Evolutionary conservation across 1,284 basidiomycete genomes (phyloP).

Genomic region (Entoloma clypeatum): DNA sequence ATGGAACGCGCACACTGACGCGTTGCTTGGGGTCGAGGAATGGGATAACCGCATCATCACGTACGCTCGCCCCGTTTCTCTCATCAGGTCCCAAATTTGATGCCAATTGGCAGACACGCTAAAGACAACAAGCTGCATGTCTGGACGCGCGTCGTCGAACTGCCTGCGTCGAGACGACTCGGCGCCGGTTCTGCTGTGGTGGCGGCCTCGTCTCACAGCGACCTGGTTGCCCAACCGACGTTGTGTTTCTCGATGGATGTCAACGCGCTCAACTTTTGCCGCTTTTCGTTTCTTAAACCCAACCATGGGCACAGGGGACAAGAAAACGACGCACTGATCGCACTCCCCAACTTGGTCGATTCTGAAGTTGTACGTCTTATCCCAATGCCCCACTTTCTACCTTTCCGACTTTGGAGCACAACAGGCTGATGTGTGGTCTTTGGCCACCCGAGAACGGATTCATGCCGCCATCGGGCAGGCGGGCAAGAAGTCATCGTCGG

Average conservation of each 20-base stretch:
- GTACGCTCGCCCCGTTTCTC: constrained; percentile 40
- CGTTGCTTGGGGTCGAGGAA: constrained; percentile 75
- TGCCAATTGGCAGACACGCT: constrained; percentile 57
- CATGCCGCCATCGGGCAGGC: constrained; percentile 77
- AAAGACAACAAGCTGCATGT: constrained; percentile 81
- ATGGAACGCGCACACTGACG: constrained; percentile 79
- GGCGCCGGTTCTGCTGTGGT: too few relatives aligned
- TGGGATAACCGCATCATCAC: constrained; percentile 65
- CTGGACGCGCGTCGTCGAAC: constrained; percentile 52
- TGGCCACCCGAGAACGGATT: constrained; percentile 60
- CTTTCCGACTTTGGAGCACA: not conserved
- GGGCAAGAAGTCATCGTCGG: constrained; percentile 29
- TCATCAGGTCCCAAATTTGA: not conserved
- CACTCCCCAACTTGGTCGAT: constrained; percentile 83
- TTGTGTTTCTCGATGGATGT: constrained; percentile 71
- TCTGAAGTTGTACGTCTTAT: constrained; percentile 64
- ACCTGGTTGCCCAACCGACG: constrained; percentile 45
- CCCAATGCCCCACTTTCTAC: not conserved
- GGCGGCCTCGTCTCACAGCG: constrained; percentile 42
- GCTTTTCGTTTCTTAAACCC: constrained; percentile 47
- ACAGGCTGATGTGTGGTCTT: constrained; percentile 77
- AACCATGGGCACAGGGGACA: constrained; percentile 17
- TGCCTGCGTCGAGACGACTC: constrained; percentile 37
- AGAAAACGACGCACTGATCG: constrained; percentile 50
- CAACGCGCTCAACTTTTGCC: constrained; percentile 88